Evolutionary conservation across 2,329 filamentous ascomycete genomes (phyloP), one percentile per base, ranked within the genome.

Genomic region (Cryphonectria radicalis): DNA sequence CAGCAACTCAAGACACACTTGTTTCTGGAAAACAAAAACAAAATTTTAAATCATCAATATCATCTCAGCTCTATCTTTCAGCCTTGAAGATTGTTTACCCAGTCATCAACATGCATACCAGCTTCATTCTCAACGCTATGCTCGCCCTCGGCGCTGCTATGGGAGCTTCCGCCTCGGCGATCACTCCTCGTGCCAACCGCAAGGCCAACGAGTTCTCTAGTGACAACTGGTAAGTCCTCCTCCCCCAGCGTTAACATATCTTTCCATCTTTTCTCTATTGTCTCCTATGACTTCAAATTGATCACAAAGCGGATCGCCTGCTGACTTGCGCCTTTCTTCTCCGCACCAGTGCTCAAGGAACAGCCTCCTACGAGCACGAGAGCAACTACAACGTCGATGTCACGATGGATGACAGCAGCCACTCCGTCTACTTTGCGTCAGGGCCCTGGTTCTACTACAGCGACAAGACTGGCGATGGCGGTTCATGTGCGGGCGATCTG

Each of bases 321-420:
- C 53, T 57, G 6, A 57, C 25, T 32, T 17, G 5, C 53, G 3
- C 6, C 6, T 65, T 22, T 19, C 5, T 14, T 32, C 22, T 6
- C 42, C n/a, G n/a, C 63, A 25, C 19, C 25, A 28, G 37, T 17
- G 25, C 22, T 32, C 43, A 43, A 46, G 62, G 62, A n/a, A 43
- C 37, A 7, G 42, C 42, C 22, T 42, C 37, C 40, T 64, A 64
- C 37, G 32, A 40, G 37, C 62, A 64, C n/a, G 22, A 64, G 6
- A 28, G 37, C 62, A 43, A 28, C 62, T 42, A 28, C 62, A 40
- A 42, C 10, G 35, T 64, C 40, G 62, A 64, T 22, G 62, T 64
- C 37, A 64, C 62, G n/a, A 64, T 64, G 62, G 62, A 64, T 19
- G 62, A 64, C 19, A 28, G 11, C 62, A 64, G 62, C 62, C 62